A percentile compares a stretch with the other conserved stretches of the same genome.
These are phyloP conservation scores for Tulasnella sp. DNA, from an alignment of 768 basidiomycete genomes.

Conservation along the genomic window DNA sequence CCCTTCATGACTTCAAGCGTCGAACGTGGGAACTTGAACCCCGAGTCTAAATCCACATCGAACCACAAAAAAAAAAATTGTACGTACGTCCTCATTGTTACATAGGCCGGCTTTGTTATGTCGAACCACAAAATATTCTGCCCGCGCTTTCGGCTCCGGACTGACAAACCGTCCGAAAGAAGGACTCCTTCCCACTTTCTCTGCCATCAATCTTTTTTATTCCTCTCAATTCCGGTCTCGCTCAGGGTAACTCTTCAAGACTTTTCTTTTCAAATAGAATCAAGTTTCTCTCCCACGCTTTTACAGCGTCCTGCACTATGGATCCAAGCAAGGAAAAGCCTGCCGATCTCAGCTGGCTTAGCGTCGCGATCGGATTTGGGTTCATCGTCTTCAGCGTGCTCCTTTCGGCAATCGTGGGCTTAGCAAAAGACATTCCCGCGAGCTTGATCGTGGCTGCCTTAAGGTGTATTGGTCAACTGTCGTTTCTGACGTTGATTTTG, in stretches of 20 bases:
- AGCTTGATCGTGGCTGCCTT: constrained; percentile 70
- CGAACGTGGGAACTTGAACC: not conserved
- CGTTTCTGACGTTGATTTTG: constrained; percentile 69
- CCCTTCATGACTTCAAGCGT: not conserved
- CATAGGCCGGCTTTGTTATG: not conserved
- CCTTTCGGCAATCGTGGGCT: constrained; percentile 63
- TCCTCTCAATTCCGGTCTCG: not conserved
- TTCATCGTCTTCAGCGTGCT: constrained; percentile 76
- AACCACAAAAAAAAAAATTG: not conserved
- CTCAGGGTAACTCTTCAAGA: not conserved
- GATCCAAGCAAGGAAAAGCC: not conserved
- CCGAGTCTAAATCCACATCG: not conserved
- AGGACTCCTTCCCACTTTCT: not conserved
- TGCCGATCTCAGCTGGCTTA: constrained; percentile 53
- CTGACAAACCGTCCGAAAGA: not conserved
- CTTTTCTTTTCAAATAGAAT: not conserved
- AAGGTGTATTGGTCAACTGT: constrained; percentile 78
- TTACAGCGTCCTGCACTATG: not conserved
- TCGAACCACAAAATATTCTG: not conserved
- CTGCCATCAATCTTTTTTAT: not conserved
- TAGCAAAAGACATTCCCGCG: constrained; percentile 60
- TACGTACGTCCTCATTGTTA: not conserved
- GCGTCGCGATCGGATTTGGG: constrained; percentile 72
- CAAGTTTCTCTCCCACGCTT: not conserved
- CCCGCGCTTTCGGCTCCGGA: not conserved